Base-by-base conservation (phyloP, 768 basidiomycete species). In the Termitomyces sp. region DNA sequence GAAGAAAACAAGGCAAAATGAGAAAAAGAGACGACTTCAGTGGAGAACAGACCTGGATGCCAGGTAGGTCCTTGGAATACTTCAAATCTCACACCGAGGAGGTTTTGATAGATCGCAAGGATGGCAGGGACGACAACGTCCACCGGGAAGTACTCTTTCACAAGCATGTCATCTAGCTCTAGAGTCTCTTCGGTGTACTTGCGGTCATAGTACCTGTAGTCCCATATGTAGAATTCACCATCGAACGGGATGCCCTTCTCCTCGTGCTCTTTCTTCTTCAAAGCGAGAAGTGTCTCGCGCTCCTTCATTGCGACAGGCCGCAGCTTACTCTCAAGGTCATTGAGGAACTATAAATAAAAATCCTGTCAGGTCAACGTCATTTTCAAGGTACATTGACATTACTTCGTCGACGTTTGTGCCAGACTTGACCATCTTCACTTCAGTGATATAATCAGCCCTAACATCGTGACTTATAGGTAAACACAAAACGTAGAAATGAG, bases 121-220 rank as follows among this genome's bases (percentile, higher is more conserved):
- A 95, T 91, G 3, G 87, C 78, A 6, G 90, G 88, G 11, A 95
- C 88, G 44, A 95, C 90, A 18, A 86, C 81, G 2, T 84, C 77
- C 3, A 94, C 93, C 0, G 92, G 91, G 80, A 95, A 94, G 70
- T 93, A 92, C 68, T 94, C 88, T 71, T 94, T 93, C 62, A 94
- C 84, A 13, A 86, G 74, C 60, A 81, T 80, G 62, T 93, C 89
- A 60, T 94, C 90, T 35, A 92, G 78, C 36, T 79, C 76, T 28
- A 94, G 76, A 22, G 79, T 77, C 64, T 80, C 76, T 70, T 93
- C 88, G 54, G 87, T 74, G 65, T 75, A 89, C 66, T 79, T 82
- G 60, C 82, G 78, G 66, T 86, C 84, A 59, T 84, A 88, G 68
- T 85, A 87, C 63, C 88, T 79, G 68, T 92, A 94, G 66, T 94